These are phyloP conservation scores for Misopates orontium DNA, from an alignment of 257 asterid species.

Conservation along the genomic window DNA sequence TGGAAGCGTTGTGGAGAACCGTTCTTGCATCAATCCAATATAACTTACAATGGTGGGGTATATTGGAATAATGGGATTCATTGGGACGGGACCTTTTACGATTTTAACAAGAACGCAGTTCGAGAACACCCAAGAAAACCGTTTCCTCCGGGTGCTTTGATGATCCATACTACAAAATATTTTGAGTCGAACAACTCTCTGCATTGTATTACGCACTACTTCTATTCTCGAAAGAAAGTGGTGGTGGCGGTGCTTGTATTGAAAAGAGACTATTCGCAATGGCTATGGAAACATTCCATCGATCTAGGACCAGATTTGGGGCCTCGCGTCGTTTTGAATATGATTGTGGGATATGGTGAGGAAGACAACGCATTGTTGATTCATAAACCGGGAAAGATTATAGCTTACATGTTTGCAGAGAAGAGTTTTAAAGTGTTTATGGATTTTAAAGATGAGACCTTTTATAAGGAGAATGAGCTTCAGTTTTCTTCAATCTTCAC, in stretches of 20 bases:
- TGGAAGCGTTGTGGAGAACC: too few species aligned
- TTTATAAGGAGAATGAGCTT: slow-evolving; percentile 21
- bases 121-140: slow-evolving; percentile 25
- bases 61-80: slow-evolving; percentile 34
- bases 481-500: slow-evolving; percentile 19
- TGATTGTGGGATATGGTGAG: slow-evolving; percentile 12
- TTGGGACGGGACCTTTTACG: slow-evolving; percentile 33
- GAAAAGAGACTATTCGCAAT: slow-evolving; percentile 21
- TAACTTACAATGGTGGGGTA: too few species aligned
- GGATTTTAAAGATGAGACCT: slow-evolving; percentile 23
- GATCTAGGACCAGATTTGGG: slow-evolving; percentile 5
- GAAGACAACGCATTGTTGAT: slow-evolving; percentile 13
- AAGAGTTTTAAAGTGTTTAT: slow-evolving; percentile 27
- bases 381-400: slow-evolving; percentile 25
- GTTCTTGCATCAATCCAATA: too few species aligned
- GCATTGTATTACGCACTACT: too few species aligned
- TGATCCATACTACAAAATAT: too few species aligned
- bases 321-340: slow-evolving; percentile 12
- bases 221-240: too few species aligned
- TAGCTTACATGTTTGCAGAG: slow-evolving; percentile 21
- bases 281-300: slow-evolving; percentile 22
- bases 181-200: too few species aligned
- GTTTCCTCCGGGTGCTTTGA: too few species aligned
- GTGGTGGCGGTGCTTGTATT: slow-evolving; percentile 25
- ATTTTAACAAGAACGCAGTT: slow-evolving; percentile 18